These are phyloP conservation scores for Vitis cinerea DNA, from an alignment of 164 flowering plant genomes.

Conservation along the genomic window DNA sequence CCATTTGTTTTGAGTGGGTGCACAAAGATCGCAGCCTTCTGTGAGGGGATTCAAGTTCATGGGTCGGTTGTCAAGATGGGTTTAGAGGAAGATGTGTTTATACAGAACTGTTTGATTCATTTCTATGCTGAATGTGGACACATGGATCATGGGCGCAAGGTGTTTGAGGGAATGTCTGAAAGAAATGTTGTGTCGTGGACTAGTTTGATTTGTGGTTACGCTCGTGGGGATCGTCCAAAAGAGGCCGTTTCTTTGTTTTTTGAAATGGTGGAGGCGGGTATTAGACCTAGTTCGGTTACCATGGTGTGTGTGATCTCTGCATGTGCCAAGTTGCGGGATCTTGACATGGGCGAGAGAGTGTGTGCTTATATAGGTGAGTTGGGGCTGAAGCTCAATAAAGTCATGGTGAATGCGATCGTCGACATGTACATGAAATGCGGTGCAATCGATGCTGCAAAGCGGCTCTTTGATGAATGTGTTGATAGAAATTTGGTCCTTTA, in stretches of 20 bases:
- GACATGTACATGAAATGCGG: conserved; percentile 77
- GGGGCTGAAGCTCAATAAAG: conserved; percentile 28
- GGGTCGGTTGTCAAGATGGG: conserved; percentile 46
- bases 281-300: conserved; percentile 51
- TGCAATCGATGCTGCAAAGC: conserved; percentile 33
- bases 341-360: conserved; percentile 35
- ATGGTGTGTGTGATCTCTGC: conserved; percentile 61
- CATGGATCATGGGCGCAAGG: conserved; percentile 27
- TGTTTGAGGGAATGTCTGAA: conserved; percentile 56
- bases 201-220: conserved; percentile 56
- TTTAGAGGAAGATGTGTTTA: conserved; percentile 35
- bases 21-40: conserved; percentile 27
- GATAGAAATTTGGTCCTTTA: conserved; percentile 47
- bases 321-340: conserved; percentile 57
- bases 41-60: conserved; percentile 53
- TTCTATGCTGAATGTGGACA: conserved; percentile 53
- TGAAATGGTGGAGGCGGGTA: conserved; percentile 42
- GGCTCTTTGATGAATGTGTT: conserved; percentile 38
- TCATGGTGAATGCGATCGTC: conserved; percentile 51
- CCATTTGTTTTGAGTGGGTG: conserved; percentile 53
- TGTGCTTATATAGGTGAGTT: conserved; percentile 30
- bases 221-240: conserved; percentile 20
- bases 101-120: conserved; percentile 53
- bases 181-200: conserved; percentile 75
- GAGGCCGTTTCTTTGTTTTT: conserved; percentile 60